Evolutionary conservation across 352 stramenopile species (phyloP).

Genomic region (Thalassiosira mediterranea): DNA sequence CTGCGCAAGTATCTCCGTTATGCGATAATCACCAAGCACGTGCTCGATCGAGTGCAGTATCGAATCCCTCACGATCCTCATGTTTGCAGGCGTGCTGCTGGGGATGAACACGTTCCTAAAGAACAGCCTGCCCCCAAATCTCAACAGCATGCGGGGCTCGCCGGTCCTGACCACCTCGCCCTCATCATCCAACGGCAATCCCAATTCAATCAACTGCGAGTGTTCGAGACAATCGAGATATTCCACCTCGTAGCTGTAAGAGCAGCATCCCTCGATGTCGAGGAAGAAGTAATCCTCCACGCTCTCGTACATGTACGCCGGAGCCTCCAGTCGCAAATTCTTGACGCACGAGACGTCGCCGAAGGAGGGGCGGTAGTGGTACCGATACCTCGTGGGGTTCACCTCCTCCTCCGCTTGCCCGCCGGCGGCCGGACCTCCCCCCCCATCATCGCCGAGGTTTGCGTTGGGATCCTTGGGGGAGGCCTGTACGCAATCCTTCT

Average conservation of each 20-base stretch:
- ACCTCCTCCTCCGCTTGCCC: background rate
- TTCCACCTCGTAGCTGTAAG: slow-evolving; percentile 16
- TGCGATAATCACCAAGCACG: background rate
- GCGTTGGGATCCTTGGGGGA: background rate
- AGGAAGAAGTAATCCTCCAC: slow-evolving; percentile 14
- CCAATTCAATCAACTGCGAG: background rate
- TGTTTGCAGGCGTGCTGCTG: background rate
- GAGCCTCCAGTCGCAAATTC: slow-evolving; percentile 6
- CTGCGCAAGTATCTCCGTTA: background rate
- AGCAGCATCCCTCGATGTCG: slow-evolving; percentile 18
- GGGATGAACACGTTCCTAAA: slow-evolving; percentile 32
- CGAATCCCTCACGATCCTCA: slow-evolving; percentile 10
- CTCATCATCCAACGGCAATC: background rate
- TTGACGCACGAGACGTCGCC: slow-evolving; percentile 13
- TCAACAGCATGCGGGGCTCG: slow-evolving; percentile 2
- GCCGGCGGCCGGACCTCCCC: background rate
- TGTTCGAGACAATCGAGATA: slow-evolving; percentile 21
- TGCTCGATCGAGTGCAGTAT: slow-evolving; percentile 1
- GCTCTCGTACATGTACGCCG: slow-evolving; percentile 16
- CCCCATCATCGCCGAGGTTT: background rate
- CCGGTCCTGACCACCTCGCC: background rate
- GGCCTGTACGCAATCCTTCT: background rate
- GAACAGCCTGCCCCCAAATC: slow-evolving; percentile 13
- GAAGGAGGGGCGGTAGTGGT: slow-evolving; percentile 18
- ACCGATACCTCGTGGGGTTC: slow-evolving; percentile 3